Percentiles rank a stretch among this genome's conserved stretches.
Conservation (phyloP, 2,329 filamentous ascomycete genomes). For the Trichophaea hybrida region DNA sequence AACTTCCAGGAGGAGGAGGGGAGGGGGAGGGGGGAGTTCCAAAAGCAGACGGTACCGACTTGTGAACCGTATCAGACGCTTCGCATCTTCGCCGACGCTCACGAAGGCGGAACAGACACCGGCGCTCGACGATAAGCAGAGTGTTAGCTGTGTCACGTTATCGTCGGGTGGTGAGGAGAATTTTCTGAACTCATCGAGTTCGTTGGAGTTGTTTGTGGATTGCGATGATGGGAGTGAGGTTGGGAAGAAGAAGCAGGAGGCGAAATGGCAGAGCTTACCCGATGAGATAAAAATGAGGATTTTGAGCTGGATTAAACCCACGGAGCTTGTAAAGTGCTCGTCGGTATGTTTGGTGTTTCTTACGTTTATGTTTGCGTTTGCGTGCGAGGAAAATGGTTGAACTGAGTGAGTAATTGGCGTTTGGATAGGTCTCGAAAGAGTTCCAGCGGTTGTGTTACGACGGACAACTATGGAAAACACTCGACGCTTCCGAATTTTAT, state of each 20-base stretch:
- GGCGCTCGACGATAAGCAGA: conserved; percentile 29
- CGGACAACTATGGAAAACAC: conserved; percentile 76
- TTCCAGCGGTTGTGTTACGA: conserved; percentile 83
- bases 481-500: conserved; percentile 81
- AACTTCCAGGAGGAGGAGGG: too few species aligned
- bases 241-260: conserved; percentile 27
- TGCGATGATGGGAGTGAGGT: conserved; percentile 28
- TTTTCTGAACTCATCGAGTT: conserved; percentile 32
- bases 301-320: conserved; percentile 60
- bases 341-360: conserved; percentile 43
- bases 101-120: background rate
- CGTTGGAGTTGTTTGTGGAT: conserved; percentile 19
- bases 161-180: conserved; percentile 10
- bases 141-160: conserved; percentile 16
- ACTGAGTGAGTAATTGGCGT: background rate
- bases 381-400: background rate
- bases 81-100: conserved; percentile 65
- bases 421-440: conserved; percentile 35
- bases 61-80: conserved; percentile 60
- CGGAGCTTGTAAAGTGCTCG: conserved; percentile 66
- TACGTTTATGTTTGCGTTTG: background rate
- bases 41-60: conserved; percentile 45
- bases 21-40: too few species aligned
- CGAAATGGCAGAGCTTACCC: conserved; percentile 62
- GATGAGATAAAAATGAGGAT: conserved; percentile 68